A percentile compares a stretch with the other conserved stretches of the same genome.
phyloP scores from a whole-genome alignment of 305 asterid genomes.

The Fraxinus xanthoxyloides region DNA sequence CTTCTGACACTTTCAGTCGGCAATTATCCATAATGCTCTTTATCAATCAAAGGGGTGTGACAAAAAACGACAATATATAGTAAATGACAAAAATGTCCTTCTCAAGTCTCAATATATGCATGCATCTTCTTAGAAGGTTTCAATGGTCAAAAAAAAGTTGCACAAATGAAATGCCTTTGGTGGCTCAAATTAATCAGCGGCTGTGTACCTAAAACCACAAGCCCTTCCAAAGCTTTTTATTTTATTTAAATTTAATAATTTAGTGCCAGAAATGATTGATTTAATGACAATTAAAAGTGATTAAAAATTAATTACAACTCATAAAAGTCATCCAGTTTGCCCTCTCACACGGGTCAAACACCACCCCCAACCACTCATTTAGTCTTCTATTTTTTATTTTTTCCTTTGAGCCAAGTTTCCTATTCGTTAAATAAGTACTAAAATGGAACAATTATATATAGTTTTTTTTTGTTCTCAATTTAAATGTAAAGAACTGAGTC shows the following conservation, averaged over 20 bases:
- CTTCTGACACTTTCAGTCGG: not conserved
- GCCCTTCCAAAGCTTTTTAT: not conserved
- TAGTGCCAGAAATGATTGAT: not conserved
- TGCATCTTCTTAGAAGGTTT: not conserved
- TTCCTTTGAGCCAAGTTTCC: not conserved
- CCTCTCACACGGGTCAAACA: conserved; percentile 7
- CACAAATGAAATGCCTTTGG: not conserved
- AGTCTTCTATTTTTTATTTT: not conserved
- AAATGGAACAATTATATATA: too few relatives aligned
- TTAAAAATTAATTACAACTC: conserved; percentile 1
- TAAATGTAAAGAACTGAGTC: not conserved
- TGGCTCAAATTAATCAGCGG: not conserved
- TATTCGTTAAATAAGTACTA: too few relatives aligned
- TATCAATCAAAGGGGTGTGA: not conserved
- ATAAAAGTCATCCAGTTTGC: not conserved
- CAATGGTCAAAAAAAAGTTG: not conserved
- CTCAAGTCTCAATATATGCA: not conserved
- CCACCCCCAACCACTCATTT: conserved; percentile 19
- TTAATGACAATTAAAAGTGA: not conserved
- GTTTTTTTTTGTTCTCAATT: not conserved
- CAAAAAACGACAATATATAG: not conserved
- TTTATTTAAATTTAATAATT: not conserved
- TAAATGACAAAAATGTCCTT: not conserved
- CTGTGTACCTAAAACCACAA: not conserved
- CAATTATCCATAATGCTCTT: not conserved